Conservation (phyloP, 495 filamentous ascomycete species). For the Terfezia boudieri region DNA sequence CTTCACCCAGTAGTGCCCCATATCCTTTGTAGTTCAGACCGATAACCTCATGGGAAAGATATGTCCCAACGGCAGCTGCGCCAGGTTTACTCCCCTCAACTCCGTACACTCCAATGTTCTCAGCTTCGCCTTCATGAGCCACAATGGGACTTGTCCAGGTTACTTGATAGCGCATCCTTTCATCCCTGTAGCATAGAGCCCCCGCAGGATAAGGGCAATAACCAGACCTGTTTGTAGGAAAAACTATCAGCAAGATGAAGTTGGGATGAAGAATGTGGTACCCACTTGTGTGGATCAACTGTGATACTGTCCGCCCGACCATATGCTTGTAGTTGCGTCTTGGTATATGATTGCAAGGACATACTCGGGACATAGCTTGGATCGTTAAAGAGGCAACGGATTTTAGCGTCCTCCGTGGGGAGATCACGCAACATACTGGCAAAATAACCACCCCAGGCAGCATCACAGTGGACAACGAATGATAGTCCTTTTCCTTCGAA, state of each 20-base stretch:
- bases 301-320: slow-evolving; percentile 24
- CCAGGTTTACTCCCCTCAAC: slow-evolving; percentile 28
- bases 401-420: slow-evolving; percentile 9
- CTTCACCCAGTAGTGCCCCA: slow-evolving; percentile 21
- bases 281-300: slow-evolving; percentile 28
- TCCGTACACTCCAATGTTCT: slow-evolving; percentile 26
- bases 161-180: slow-evolving; percentile 24
- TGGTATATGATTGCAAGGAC: no score
- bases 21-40: slow-evolving; percentile 22
- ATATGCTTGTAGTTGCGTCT: slow-evolving; percentile 19
- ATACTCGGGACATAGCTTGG: slow-evolving; percentile 10
- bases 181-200: slow-evolving; percentile 25
- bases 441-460: slow-evolving; percentile 32
- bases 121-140: slow-evolving; percentile 14
- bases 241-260: no score
- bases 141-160: slow-evolving; percentile 28
- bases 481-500: slow-evolving; percentile 23
- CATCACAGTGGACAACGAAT: slow-evolving; percentile 27
- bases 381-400: slow-evolving; percentile 16
- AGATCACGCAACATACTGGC: slow-evolving; percentile 19
- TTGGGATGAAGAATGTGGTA: background rate
- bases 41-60: slow-evolving; percentile 23
- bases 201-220: slow-evolving; percentile 14
- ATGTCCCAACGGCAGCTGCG: slow-evolving; percentile 24
- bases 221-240: no score